Evolutionary conservation across 2,329 filamentous ascomycete species (phyloP).

Genomic region (Meredithiella fracta): DNA sequence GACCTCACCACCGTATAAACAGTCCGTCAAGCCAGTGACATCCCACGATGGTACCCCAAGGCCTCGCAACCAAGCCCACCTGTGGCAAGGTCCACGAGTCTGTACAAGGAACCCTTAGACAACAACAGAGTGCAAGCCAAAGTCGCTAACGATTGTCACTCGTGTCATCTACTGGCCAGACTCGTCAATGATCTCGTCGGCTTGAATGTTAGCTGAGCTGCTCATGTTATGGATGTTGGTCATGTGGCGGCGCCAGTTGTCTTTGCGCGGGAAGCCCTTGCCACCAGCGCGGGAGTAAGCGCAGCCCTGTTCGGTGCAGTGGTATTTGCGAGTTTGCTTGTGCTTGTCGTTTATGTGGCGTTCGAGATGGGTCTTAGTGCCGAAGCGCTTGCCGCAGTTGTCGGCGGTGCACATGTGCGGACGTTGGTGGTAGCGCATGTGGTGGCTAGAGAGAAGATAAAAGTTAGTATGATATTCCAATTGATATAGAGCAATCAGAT

Average conservation of each 20-base stretch:
- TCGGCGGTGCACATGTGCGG: constrained; percentile 40
- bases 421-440: constrained; percentile 43
- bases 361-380: constrained; percentile 45
- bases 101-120: too few relatives aligned
- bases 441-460: constrained; percentile 27
- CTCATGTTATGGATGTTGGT: constrained; percentile 35
- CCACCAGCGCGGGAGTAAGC: constrained; percentile 39
- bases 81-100: too few relatives aligned
- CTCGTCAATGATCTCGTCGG: constrained; percentile 12
- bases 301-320: constrained; percentile 38
- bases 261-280: constrained; percentile 43
- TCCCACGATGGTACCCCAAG: not conserved
- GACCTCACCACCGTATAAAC: too few relatives aligned
- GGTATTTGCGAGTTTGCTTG: constrained; percentile 41
- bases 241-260: constrained; percentile 49
- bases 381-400: constrained; percentile 39
- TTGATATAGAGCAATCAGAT: not conserved
- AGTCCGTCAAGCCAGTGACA: not conserved
- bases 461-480: constrained; percentile 16
- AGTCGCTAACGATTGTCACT: not conserved
- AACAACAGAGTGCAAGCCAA: not conserved
- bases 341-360: constrained; percentile 47
- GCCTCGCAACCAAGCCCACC: too few relatives aligned
- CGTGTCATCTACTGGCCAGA: constrained; percentile 4
- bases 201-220: constrained; percentile 16